Evolutionary conservation across 345 rosid species (phyloP), one percentile per base, ranked within the genome.

Genomic region (Salix koriyanagi): DNA sequence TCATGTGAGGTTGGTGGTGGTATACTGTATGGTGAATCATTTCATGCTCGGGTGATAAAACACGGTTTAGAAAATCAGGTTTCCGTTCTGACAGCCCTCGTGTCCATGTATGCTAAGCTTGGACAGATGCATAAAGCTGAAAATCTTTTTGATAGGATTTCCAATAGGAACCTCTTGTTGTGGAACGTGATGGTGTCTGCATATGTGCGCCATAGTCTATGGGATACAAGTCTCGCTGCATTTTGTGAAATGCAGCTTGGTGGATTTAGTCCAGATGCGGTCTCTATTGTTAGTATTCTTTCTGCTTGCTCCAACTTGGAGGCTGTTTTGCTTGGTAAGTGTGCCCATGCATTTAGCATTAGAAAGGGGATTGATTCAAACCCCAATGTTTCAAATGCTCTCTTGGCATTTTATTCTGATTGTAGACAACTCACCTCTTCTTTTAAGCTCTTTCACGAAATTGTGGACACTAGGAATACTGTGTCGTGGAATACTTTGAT

Each of bases 401-500:
- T 88, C 46, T 41, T 86, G 67, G 72, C 80, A 32, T 82, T 86
- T 71, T 88, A 86, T 70, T 77, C 76, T 73, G 84, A 69, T 73
- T 79, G 81, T 67, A 42, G 42, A 42, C 70, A 74, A 8, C 68
- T 80, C 52, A 19, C 75, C 70, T 64, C 76, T 70, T 75, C 83
- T 71, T 77, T 83, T 67, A 79, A 79, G 52, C 65, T 88, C 34
- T 85, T 88, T 69, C 41, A 71, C 46, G 79, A 70, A 48, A 86
- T 83, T 84, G 71, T 83, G 85, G 71, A 76, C 11, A 7, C 56
- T 18, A 82, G 77, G 73, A 73, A 79, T 80, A 12, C 48, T 52
- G 82, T 80, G 64, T 83, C 91, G 0, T 86, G 88, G 87, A 85
- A 88, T 78, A 83, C 80, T 18, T 50, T 86, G 77, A 82, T 88